phyloP scores from a whole-genome alignment of 495 filamentous ascomycete species.

The Penicillium coprophilum region DNA sequence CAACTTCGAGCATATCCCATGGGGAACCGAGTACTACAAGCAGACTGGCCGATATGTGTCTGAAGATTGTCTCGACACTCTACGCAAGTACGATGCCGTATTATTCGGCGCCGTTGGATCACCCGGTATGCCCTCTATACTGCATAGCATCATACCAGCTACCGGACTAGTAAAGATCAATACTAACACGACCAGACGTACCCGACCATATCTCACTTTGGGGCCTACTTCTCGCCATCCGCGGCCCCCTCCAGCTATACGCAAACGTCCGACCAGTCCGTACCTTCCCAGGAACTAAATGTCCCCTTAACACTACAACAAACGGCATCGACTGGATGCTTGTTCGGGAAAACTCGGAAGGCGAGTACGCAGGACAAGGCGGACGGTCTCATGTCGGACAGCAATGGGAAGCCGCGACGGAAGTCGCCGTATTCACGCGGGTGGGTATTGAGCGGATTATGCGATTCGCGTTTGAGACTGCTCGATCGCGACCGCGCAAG shows the following conservation, averaged over 20 bases:
- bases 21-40: conserved; percentile 44
- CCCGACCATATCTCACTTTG: conserved; percentile 54
- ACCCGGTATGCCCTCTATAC: conserved; percentile 23
- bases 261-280: conserved; percentile 51
- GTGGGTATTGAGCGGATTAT: conserved; percentile 50
- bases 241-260: conserved; percentile 50
- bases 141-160: not conserved
- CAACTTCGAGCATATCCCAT: conserved; percentile 41
- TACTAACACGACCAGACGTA: conserved; percentile 32
- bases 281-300: conserved; percentile 44
- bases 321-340: conserved; percentile 50
- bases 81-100: conserved; percentile 44
- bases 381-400: conserved; percentile 42
- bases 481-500: conserved; percentile 38
- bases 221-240: conserved; percentile 49
- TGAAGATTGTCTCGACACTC: conserved; percentile 36
- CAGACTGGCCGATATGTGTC: conserved; percentile 42
- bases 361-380: conserved; percentile 53
- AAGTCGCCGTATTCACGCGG: conserved; percentile 49
- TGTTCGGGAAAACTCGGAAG: conserved; percentile 52
- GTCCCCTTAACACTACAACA: conserved; percentile 39
- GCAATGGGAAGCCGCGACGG: conserved; percentile 48
- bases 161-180: not conserved
- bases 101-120: conserved; percentile 51
- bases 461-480: conserved; percentile 50